Evolutionary conservation across 345 rosid species (phyloP), one percentile per base, ranked within the genome.

Genomic region (Lumnitzera littorea): DNA sequence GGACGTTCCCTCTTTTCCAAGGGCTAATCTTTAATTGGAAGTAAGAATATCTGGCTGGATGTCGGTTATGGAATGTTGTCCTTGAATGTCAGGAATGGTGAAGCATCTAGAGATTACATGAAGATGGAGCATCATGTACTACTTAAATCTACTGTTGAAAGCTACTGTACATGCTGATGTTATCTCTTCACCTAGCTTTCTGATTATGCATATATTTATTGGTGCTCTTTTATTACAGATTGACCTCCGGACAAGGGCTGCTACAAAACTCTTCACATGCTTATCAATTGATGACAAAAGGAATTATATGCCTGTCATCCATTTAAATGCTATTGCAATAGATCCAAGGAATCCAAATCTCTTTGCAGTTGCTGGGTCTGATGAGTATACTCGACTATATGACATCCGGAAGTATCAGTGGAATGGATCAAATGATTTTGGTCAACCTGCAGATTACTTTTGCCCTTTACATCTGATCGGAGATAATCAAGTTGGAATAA

Each of bases 281-380:
- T 71, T 23, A 24, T 59, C 78, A 57, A 60, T 71, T 63, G 74
- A 58, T 64, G 70, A 36, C 11, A 36, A 70, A 69, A 71, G 77
- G 75, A 50, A 74, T 51, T 52, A 63, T 69, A 55, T 31, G 82
- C 66, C 64, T 36, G 73, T 73, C n/a, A 63, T 79, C 53, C 70
- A 64, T 61, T 79, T 94, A 48, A 86, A 86, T 68, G 84, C 96
- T 15, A 86, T 94, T 72, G 74, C 91, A 49, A 82, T 94, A 29
- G 88, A 94, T 61, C 96, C 92, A 11, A 86, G 92, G 63, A 86
- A 86, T 60, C 91, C 89, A 25, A 83, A 88, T 71, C 78, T 82
- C 70, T 80, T 94, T 54, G 96, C 85, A 57, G 85, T 90, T 58
- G 96, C 87, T 46, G 99, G 97, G 36, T 62, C 71, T 14, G 91